A percentile compares a stretch with the other conserved stretches of the same genome.
Conservation (phyloP, 1,284 basidiomycete genomes). For the Austroboletus olivaceoglutinosus region DNA sequence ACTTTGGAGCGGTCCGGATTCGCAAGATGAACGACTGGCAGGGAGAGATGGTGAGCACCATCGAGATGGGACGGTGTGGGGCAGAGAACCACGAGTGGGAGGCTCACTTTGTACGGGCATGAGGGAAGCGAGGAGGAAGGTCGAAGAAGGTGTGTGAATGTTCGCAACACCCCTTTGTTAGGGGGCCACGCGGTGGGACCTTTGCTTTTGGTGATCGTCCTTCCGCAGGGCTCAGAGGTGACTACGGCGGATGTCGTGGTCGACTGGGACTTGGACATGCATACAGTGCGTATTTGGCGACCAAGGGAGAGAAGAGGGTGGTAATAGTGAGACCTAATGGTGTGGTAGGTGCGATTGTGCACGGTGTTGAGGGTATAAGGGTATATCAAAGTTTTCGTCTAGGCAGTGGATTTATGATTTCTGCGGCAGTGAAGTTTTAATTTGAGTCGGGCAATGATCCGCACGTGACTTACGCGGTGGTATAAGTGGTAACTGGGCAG, state of each 20-base stretch:
- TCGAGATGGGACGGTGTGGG: neutral
- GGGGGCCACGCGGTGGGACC: neutral
- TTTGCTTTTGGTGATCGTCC: too few relatives aligned
- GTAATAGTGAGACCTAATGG: conserved; percentile 40
- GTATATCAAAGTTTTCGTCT: conserved; percentile 27
- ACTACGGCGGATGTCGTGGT: conserved; percentile 1
- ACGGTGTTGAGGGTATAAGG: conserved; percentile 27
- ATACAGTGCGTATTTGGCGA: conserved; percentile 20
- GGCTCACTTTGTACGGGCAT: conserved; percentile 32
- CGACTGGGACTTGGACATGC: conserved; percentile 19
- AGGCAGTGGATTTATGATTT: too few relatives aligned
- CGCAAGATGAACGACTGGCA: conserved; percentile 62
- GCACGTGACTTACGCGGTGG: too few relatives aligned
- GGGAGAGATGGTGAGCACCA: neutral
- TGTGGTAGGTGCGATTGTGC: conserved; percentile 36
- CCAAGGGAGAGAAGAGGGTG: conserved; percentile 12
- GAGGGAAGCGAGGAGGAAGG: neutral
- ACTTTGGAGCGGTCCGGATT: conserved; percentile 65
- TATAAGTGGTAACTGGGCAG: too few relatives aligned
- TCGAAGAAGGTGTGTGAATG: conserved; percentile 1
- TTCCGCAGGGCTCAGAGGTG: conserved; percentile 9
- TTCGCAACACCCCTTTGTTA: conserved; percentile 1
- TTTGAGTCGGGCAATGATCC: too few relatives aligned
- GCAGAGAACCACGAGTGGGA: conserved; percentile 50
- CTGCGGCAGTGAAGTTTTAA: too few relatives aligned